Conservation (phyloP, 75 land plant genomes). For the Pinus albicaulis region DNA sequence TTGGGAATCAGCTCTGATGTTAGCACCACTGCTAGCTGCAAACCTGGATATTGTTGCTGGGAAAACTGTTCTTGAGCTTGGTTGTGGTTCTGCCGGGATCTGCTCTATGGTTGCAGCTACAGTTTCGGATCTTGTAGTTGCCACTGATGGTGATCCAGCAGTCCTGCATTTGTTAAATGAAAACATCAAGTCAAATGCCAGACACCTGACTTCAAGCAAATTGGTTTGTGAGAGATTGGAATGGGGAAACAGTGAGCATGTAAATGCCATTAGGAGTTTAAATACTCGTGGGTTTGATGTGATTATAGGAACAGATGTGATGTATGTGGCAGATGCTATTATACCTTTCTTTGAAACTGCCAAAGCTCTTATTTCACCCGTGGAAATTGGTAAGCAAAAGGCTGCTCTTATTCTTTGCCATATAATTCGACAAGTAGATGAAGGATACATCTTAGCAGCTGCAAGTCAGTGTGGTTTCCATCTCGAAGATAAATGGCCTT, state of each 20-base stretch:
- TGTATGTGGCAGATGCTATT: conserved; percentile 72
- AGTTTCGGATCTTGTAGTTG: conserved; percentile 61
- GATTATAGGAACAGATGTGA: conserved; percentile 89
- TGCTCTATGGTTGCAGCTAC: conserved; percentile 77
- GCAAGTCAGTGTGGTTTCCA: conserved; percentile 67
- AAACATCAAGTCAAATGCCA: conserved; percentile 65
- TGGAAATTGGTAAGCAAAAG: conserved; percentile 8
- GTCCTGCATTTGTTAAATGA: conserved; percentile 54
- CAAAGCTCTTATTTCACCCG: conserved; percentile 42
- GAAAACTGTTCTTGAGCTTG: conserved; percentile 80
- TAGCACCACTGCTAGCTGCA: conserved; percentile 56
- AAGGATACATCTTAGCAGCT: conserved; percentile 55
- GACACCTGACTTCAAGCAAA: conserved; percentile 18
- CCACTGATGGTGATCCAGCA: conserved; percentile 83
- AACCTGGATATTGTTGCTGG: conserved; percentile 57
- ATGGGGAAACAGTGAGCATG: conserved; percentile 78
- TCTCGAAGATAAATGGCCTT: conserved; percentile 58
- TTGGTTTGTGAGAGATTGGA: conserved; percentile 44
- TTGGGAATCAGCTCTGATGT: conserved; percentile 92
- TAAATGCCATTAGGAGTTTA: conserved; percentile 41
- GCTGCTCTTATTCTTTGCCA: conserved; percentile 80
- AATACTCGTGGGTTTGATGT: conserved; percentile 63
- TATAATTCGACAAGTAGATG: conserved; percentile 65
- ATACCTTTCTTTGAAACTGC: conserved; percentile 82
- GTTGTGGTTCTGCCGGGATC: conserved; percentile 85